Evolutionary conservation across 352 stramenopile species (phyloP).

Genomic region (Globisporangium splendens): DNA sequence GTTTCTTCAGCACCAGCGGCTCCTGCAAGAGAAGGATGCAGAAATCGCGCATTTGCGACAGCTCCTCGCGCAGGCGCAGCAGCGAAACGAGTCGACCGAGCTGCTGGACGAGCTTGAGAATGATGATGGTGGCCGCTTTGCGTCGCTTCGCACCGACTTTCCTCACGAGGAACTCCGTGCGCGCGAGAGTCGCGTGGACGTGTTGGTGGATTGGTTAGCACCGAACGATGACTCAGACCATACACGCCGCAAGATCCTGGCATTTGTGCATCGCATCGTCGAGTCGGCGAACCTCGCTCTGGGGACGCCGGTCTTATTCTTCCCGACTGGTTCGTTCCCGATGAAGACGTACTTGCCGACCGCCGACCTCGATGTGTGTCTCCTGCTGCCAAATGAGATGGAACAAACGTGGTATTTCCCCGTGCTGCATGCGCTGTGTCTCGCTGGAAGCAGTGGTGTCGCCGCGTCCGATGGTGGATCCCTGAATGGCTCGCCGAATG

Average conservation of each 20-base stretch:
- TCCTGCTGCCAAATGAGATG: constrained; percentile 76
- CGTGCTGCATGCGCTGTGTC: constrained; percentile 80
- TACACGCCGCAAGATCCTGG: constrained; percentile 57
- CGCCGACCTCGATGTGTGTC: constrained; percentile 81
- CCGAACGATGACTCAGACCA: constrained; percentile 61
- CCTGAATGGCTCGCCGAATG: constrained; percentile 22
- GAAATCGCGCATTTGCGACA: constrained; percentile 51
- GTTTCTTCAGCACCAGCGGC: constrained; percentile 46
- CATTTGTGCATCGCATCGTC: constrained; percentile 63
- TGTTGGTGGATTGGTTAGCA: constrained; percentile 61
- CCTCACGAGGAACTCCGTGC: constrained; percentile 26
- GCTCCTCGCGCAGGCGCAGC: constrained; percentile 29
- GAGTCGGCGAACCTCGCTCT: constrained; percentile 47
- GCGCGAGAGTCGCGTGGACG: constrained; percentile 27
- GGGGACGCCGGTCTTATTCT: constrained; percentile 44
- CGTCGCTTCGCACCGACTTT: constrained; percentile 31
- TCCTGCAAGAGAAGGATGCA: constrained; percentile 62
- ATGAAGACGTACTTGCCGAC: constrained; percentile 90
- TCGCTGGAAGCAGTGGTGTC: constrained; percentile 40
- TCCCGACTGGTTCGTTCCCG: constrained; percentile 81
- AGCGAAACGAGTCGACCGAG: constrained; percentile 7
- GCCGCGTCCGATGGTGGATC: constrained; percentile 6
- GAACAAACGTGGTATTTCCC: constrained; percentile 84
- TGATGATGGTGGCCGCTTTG: not conserved
- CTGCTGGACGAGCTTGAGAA: constrained; percentile 8